Evolutionary conservation across 2,329 filamentous ascomycete species (phyloP).

Genomic region (Paraphaeosphaeria sporulosa): DNA sequence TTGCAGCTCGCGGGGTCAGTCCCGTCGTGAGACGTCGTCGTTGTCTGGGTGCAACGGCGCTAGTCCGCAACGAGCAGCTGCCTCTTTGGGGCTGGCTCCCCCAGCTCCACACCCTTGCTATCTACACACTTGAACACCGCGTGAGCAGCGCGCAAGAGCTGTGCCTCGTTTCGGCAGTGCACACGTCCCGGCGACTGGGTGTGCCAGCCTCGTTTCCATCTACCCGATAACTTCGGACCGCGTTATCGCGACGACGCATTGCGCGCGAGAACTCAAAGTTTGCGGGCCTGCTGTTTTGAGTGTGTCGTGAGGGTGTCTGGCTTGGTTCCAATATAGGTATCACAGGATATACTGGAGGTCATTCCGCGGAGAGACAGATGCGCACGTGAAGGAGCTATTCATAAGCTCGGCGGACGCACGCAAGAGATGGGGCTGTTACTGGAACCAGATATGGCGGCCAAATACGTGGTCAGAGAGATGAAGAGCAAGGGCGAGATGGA

Average conservation of each 20-base stretch:
- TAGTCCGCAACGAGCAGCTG: conserved; percentile 22
- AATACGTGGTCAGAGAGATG: conserved; percentile 37
- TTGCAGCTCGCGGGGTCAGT: conserved; percentile 24
- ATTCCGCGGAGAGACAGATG: not conserved
- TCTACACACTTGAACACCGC: conserved; percentile 23
- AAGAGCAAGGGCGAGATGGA: conserved; percentile 39
- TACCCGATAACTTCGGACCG: not conserved
- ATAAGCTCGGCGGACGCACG: not conserved
- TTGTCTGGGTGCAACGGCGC: conserved; percentile 18
- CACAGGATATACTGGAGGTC: not conserved
- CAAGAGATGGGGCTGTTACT: conserved; percentile 25
- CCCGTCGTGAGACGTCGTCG: conserved; percentile 14
- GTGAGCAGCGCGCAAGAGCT: conserved; percentile 5
- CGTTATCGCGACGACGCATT: not conserved
- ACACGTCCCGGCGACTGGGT: not conserved
- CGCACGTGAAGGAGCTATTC: not conserved
- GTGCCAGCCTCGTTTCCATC: not conserved
- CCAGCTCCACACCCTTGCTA: conserved; percentile 17
- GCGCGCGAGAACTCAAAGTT: not conserved
- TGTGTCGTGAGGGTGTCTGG: not conserved
- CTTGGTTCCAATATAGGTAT: not conserved
- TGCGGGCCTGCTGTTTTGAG: conserved; percentile 6
- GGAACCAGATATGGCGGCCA: conserved; percentile 25
- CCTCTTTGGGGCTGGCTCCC: conserved; percentile 9
- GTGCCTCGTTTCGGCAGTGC: conserved; percentile 5